Evolutionary conservation across 225 moss, liverwort and hornwort species (phyloP).

Genomic region (Marchantia paleacea): DNA sequence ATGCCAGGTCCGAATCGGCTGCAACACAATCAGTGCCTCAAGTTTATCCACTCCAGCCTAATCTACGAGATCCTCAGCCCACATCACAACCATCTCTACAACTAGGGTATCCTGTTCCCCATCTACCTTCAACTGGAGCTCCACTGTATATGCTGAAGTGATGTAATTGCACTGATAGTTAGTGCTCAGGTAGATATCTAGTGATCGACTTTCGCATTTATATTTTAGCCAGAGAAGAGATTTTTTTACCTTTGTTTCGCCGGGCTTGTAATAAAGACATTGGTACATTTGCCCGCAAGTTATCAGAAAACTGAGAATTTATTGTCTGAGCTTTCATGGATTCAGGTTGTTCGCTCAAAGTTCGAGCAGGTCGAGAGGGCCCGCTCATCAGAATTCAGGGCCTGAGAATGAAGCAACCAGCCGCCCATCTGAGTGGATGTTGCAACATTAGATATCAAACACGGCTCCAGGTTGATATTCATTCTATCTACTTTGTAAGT

Average conservation of each 20-base stretch:
- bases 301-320: conserved; percentile 6
- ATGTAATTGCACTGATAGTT: background rate
- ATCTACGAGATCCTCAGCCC: conserved; percentile 76
- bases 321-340: conserved; percentile 25
- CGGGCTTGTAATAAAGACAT: background rate
- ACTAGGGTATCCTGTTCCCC: conserved; percentile 53
- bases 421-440: conserved; percentile 49
- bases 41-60: conserved; percentile 72
- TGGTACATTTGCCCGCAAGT: background rate
- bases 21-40: conserved; percentile 55
- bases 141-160: conserved; percentile 16
- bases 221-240: background rate
- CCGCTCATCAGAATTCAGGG: conserved; percentile 40
- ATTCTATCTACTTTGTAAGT: conserved; percentile 3
- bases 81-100: conserved; percentile 73
- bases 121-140: conserved; percentile 3
- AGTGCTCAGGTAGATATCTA: background rate
- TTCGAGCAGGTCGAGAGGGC: conserved; percentile 47
- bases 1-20: conserved; percentile 52
- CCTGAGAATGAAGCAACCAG: conserved; percentile 42
- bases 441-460: conserved; percentile 26
- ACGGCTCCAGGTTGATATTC: conserved; percentile 10
- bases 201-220: background rate
- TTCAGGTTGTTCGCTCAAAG: conserved; percentile 44
- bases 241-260: background rate